Evolutionary conservation across 495 filamentous ascomycete species (phyloP), one percentile per base, ranked within the genome.

Genomic region (Neurospora sp.): DNA sequence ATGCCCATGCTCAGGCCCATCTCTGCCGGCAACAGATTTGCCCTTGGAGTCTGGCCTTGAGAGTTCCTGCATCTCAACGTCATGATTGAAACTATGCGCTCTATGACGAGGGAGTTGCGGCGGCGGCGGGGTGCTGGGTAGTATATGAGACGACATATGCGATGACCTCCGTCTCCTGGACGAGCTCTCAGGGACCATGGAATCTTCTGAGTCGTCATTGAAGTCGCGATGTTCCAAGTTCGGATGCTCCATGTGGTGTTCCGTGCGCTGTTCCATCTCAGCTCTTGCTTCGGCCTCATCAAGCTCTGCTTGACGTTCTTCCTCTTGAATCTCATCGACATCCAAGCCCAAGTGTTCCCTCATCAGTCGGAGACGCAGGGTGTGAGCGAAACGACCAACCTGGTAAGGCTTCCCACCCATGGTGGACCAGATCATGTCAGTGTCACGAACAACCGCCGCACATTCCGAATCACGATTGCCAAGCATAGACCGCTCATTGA

Each of bases 401-500:
- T 91, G 88, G 78, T 95, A 99, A 10, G 93, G 91, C 75, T 91
- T 86, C 14, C 93, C 94, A 54, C 88, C 93, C 96, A 99, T 98
- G 66, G 88, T 93, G 18, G 94, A 97, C 87, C 90, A 91, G 70
- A 98, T 89, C 90, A 97, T 93, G 77, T 97, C 94, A 1, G 93
- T 97, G 82, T 99, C 96, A 69, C 95, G 88, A 46, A 99, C 93
- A 23, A 99, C 87, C 7, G 95, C 90, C 4, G 96, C 96, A 71
- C 93, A 91, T 80, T 99, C 96, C 1, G 94, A 97, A 81, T 99
- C 96, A 75, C 96, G 87, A 20, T 88, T 89, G 42, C 96, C 96
- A 27, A 97, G 79, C 94, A 99, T 95, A 14, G 95, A 98, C 39
- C 96, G 92, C 80, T 99, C 96, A 78, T 99, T 99, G 85, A 99